These are phyloP conservation scores for Diaporthe capsici DNA, from an alignment of 2,329 filamentous ascomycete species.

Conservation along the genomic window DNA sequence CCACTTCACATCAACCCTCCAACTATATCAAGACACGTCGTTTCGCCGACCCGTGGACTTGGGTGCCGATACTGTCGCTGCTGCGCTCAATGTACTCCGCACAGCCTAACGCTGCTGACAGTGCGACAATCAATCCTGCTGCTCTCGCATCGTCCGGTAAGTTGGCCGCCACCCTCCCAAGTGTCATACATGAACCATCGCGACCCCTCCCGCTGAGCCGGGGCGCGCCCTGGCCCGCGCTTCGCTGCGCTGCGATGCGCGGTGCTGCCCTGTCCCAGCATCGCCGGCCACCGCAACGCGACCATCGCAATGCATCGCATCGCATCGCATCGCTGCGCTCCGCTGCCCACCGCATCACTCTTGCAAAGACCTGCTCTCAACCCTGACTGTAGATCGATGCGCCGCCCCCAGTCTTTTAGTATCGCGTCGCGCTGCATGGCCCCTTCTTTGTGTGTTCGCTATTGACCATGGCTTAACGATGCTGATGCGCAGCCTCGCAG, in stretches of 20 bases:
- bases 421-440: slow-evolving; percentile 24
- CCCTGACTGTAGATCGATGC: slow-evolving; percentile 19
- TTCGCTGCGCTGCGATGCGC: slow-evolving; percentile 19
- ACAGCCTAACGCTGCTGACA: slow-evolving; percentile 82
- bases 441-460: slow-evolving; percentile 35
- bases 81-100: slow-evolving; percentile 69
- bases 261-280: slow-evolving; percentile 24
- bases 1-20: slow-evolving; percentile 56
- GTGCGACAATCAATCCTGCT: slow-evolving; percentile 92
- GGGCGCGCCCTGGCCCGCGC: slow-evolving; percentile 39
- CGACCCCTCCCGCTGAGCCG: slow-evolving; percentile 41
- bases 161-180: slow-evolving; percentile 48
- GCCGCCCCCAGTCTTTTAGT: neutral
- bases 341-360: slow-evolving; percentile 4
- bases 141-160: slow-evolving; percentile 85
- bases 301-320: slow-evolving; percentile 34
- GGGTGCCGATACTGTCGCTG: slow-evolving; percentile 54
- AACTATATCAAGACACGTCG: slow-evolving; percentile 75
- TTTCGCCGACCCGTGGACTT: slow-evolving; percentile 63
- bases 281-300: slow-evolving; percentile 28
- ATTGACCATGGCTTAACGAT: slow-evolving; percentile 42
- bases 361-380: neutral
- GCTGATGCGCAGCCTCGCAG: slow-evolving; percentile 55
- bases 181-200: slow-evolving; percentile 43
- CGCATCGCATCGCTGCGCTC: slow-evolving; percentile 31